These are phyloP conservation scores for Leccinum truebloodii DNA, from an alignment of 768 basidiomycete species.

Conservation along the genomic window DNA sequence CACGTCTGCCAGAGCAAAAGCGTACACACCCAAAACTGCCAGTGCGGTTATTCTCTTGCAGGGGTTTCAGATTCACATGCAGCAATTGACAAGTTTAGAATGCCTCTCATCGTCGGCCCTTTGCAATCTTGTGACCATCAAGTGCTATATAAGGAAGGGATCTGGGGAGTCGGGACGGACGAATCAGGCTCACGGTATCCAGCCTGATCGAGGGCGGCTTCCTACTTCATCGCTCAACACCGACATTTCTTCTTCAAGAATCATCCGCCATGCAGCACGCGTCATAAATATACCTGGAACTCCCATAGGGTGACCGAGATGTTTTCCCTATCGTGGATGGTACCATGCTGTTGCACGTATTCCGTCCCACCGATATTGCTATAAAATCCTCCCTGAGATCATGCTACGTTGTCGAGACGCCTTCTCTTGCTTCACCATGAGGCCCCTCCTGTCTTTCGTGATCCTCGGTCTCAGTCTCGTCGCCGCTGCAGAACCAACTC, in stretches of 20 bases:
- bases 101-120: not conserved
- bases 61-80: not conserved
- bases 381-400: conserved; percentile 9
- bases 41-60: not conserved
- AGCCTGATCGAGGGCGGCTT: not conserved
- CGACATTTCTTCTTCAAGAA: not conserved
- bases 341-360: conserved; percentile 12
- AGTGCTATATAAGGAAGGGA: not conserved
- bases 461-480: conserved; percentile 19
- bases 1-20: no score
- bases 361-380: conserved; percentile 8
- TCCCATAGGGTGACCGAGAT: not conserved
- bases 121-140: not conserved
- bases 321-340: not conserved
- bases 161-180: not conserved
- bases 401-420: not conserved
- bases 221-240: not conserved
- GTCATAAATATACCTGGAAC: conserved; percentile 1
- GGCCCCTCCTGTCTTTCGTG: conserved; percentile 16
- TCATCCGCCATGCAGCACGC: not conserved
- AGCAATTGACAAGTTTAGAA: not conserved
- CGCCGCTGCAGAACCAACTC: conserved; percentile 16
- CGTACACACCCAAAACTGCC: not conserved
- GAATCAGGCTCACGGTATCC: not conserved
- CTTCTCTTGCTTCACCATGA: conserved; percentile 12